These are phyloP conservation scores for Xanthoparmelia taractica DNA, from an alignment of 495 filamentous ascomycete species.

Conservation along the genomic window DNA sequence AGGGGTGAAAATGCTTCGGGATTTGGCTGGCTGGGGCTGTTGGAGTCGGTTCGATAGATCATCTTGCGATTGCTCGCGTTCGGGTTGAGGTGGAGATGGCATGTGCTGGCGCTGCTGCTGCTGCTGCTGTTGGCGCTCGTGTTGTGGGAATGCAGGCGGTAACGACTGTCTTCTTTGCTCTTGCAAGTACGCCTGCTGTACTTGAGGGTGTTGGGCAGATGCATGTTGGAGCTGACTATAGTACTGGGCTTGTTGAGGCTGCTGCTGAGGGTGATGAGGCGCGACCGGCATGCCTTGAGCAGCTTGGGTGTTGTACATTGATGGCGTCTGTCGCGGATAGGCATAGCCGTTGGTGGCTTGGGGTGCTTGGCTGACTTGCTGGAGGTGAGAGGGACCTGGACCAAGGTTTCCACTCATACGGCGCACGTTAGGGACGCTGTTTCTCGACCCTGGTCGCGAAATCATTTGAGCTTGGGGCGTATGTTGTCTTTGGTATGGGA, in stretches of 20 bases:
- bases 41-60: conserved; percentile 47
- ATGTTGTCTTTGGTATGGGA: conserved; percentile 63
- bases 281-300: conserved; percentile 25
- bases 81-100: conserved; percentile 35
- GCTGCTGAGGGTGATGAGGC: conserved; percentile 35
- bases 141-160: conserved; percentile 45
- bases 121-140: conserved; percentile 32
- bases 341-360: conserved; percentile 56
- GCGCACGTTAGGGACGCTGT: conserved; percentile 50
- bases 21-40: conserved; percentile 71
- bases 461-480: conserved; percentile 70
- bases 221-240: conserved; percentile 36
- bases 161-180: conserved; percentile 59
- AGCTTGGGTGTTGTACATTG: conserved; percentile 74
- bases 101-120: conserved; percentile 28
- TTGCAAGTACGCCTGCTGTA: conserved; percentile 59
- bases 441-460: conserved; percentile 76
- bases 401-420: conserved; percentile 69
- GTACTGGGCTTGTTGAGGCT: conserved; percentile 37
- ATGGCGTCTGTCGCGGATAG: conserved; percentile 70
- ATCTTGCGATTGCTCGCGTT: conserved; percentile 33
- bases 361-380: conserved; percentile 31
- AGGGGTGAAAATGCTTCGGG: conserved; percentile 91
- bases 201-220: conserved; percentile 43
- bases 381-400: conserved; percentile 53